Evolutionary conservation across 2,329 filamentous ascomycete species (phyloP).

Genomic region (Hymenoscyphus albidus): DNA sequence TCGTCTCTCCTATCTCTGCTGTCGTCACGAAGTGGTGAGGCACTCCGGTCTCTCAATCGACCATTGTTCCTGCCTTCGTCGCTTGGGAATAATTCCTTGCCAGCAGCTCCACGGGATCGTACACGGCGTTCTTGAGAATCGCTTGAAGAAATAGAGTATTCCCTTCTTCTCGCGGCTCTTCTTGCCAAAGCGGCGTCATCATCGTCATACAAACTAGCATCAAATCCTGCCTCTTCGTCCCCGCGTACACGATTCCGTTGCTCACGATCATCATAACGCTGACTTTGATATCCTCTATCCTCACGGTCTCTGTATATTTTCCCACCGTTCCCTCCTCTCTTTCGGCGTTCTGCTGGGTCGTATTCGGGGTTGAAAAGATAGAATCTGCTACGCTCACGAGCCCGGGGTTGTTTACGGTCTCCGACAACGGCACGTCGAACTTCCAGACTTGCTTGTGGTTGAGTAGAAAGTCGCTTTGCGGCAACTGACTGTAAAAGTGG

Average conservation of each 20-base stretch:
- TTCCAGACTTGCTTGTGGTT: constrained; percentile 65
- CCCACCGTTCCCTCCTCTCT: constrained; percentile 45
- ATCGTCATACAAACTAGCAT: constrained; percentile 82
- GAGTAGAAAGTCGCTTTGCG: constrained; percentile 64
- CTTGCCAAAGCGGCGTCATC: constrained; percentile 40
- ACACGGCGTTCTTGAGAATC: constrained; percentile 29
- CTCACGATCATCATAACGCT: constrained; percentile 43
- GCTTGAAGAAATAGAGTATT: constrained; percentile 32
- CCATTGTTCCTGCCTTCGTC: constrained; percentile 29
- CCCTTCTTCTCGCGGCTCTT: constrained; percentile 35
- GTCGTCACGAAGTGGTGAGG: constrained; percentile 33
- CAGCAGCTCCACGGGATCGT: constrained; percentile 17
- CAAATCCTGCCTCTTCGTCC: constrained; percentile 56
- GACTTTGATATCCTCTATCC: constrained; percentile 40
- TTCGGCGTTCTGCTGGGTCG: constrained; percentile 71
- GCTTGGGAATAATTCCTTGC: constrained; percentile 61
- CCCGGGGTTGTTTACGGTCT: constrained; percentile 77
- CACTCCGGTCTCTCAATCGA: constrained; percentile 35
- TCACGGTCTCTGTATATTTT: constrained; percentile 61
- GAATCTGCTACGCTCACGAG: constrained; percentile 78
- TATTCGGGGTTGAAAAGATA: constrained; percentile 90
- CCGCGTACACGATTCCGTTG: constrained; percentile 41
- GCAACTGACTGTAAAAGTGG: constrained; percentile 61
- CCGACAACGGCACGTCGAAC: constrained; percentile 69
- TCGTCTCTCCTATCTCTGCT: constrained; percentile 43